Conservation (phyloP, 1,284 basidiomycete genomes). For the Pseudozyma flocculosa region DNA sequence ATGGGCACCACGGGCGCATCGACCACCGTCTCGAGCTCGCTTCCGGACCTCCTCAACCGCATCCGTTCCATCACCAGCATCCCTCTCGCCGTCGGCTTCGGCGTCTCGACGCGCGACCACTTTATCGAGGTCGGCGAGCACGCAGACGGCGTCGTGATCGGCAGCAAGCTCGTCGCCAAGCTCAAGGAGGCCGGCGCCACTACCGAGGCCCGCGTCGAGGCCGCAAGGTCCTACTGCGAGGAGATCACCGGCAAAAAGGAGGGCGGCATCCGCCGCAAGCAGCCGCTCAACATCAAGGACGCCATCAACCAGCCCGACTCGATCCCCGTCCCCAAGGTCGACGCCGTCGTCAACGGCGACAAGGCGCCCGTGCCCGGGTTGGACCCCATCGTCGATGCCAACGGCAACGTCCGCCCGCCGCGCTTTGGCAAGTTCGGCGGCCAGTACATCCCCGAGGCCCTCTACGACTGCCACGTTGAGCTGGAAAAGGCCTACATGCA, state of each 20-base stretch:
- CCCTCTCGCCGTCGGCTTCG: slow-evolving; percentile 93
- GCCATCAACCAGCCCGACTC: slow-evolving; percentile 37
- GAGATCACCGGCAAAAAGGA: slow-evolving; percentile 65
- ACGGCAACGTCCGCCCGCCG: slow-evolving; percentile 62
- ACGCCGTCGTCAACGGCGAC: slow-evolving; percentile 41
- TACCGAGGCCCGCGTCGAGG: slow-evolving; percentile 60
- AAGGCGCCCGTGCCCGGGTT: slow-evolving; percentile 37
- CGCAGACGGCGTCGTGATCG: slow-evolving; percentile 92
- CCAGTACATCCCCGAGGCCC: slow-evolving; percentile 91
- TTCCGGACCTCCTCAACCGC: slow-evolving; percentile 55
- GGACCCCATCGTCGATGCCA: slow-evolving; percentile 37
- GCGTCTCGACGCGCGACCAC: slow-evolving; percentile 87
- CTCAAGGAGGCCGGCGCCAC: slow-evolving; percentile 65
- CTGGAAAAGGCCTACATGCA: slow-evolving; percentile 85
- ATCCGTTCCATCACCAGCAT: slow-evolving; percentile 64
- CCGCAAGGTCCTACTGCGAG: slow-evolving; percentile 63
- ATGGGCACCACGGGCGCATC: slow-evolving; percentile 98
- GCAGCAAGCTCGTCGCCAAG: slow-evolving; percentile 78
- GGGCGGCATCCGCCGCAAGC: slow-evolving; percentile 45
- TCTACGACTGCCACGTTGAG: slow-evolving; percentile 86
- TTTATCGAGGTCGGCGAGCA: slow-evolving; percentile 77
- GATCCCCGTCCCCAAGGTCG: slow-evolving; percentile 45
- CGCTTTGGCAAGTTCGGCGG: slow-evolving; percentile 95
- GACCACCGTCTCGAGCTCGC: slow-evolving; percentile 63
- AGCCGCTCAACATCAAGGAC: slow-evolving; percentile 42